Evolutionary conservation across 148 eudicot genomes (phyloP).

Genomic region (Beta vulgaris): DNA sequence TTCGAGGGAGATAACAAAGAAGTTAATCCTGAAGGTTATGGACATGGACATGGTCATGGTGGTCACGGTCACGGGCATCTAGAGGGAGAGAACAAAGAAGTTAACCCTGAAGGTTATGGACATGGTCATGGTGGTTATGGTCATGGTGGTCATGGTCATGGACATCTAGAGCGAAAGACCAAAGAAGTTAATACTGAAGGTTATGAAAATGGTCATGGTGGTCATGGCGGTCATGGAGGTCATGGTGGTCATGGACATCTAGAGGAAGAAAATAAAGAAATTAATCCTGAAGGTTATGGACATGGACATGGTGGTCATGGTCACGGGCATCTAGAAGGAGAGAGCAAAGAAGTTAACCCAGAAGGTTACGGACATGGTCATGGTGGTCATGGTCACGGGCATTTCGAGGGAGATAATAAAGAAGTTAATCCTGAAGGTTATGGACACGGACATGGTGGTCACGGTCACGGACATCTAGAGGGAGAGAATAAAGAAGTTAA

Average conservation of each 20-base stretch:
- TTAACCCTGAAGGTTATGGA: conserved; percentile 18
- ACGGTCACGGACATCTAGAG: neutral
- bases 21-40: conserved; percentile 16
- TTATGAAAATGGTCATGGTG: conserved; percentile 12
- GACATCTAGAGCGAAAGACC: neutral
- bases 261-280: neutral
- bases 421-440: conserved; percentile 13
- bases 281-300: conserved; percentile 16
- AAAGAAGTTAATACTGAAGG: conserved; percentile 10
- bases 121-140: conserved; percentile 14
- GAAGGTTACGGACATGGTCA: conserved; percentile 6
- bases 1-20: neutral
- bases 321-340: neutral
- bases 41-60: neutral
- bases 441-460: neutral
- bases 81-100: neutral
- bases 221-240: neutral
- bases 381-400: neutral
- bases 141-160: neutral
- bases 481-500: neutral
- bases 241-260: neutral
- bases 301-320: neutral
- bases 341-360: neutral
- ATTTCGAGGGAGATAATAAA: neutral
- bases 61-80: neutral